These are phyloP conservation scores for Penicillium paneum DNA, from an alignment of 2,329 filamentous ascomycete species.

Conservation along the genomic window DNA sequence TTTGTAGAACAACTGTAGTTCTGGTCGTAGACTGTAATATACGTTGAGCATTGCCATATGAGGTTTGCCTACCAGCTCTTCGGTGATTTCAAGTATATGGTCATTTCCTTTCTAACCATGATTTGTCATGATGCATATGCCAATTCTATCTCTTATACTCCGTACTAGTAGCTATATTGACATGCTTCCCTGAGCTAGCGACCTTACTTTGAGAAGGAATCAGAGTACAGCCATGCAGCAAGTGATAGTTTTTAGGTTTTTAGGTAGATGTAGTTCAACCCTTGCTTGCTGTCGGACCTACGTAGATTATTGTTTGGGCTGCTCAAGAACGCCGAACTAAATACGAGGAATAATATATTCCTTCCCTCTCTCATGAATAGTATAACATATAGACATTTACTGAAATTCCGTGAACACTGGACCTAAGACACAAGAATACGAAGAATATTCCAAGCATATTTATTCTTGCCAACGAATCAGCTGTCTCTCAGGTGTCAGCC, in stretches of 20 bases:
- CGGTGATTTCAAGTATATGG: too few species aligned
- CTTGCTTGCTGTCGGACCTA: neutral
- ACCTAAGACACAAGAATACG: neutral
- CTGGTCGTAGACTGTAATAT: too few species aligned
- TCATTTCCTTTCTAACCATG: neutral
- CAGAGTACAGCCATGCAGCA: too few species aligned
- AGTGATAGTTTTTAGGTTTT: neutral
- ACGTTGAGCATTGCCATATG: too few species aligned
- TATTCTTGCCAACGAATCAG: neutral
- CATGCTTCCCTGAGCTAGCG: neutral
- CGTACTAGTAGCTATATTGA: neutral
- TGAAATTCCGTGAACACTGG: neutral
- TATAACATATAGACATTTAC: neutral
- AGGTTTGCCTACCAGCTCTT: neutral
- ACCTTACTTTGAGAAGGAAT: neutral
- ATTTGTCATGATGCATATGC: neutral
- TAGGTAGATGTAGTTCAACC: too few species aligned
- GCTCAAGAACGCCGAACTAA: too few species aligned
- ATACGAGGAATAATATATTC: neutral
- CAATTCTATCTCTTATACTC: neutral
- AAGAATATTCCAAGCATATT: neutral
- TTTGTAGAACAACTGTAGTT: neutral
- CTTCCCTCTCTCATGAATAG: too few species aligned
- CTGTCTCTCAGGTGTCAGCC: neutral
- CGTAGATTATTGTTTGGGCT: neutral